These are phyloP conservation scores for Apiosordaria backusii DNA, from an alignment of 495 filamentous ascomycete genomes.

Conservation along the genomic window DNA sequence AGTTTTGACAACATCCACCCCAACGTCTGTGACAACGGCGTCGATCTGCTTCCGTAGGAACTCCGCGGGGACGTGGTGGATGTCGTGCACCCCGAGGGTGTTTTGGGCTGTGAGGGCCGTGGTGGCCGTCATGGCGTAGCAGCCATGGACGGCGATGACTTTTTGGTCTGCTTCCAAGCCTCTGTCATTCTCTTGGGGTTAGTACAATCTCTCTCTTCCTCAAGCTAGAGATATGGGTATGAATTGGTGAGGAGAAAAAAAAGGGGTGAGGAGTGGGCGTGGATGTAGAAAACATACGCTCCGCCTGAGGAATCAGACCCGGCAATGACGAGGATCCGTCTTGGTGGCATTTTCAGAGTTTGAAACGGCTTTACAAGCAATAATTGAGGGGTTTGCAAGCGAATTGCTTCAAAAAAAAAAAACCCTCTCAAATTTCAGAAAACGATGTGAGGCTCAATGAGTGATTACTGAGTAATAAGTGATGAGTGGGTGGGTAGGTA, in stretches of 20 bases:
- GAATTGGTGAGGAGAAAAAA: conserved; percentile 6
- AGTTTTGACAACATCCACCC: conserved; percentile 85
- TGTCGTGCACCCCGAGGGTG: conserved; percentile 75
- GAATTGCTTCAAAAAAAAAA: too few relatives aligned
- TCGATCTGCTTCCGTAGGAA: conserved; percentile 85
- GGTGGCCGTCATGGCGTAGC: conserved; percentile 95
- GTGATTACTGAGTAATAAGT: neutral
- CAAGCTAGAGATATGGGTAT: too few relatives aligned
- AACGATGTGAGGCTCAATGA: neutral
- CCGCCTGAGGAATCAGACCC: conserved; percentile 90
- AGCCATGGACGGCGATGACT: conserved; percentile 84
- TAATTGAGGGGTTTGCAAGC: too few relatives aligned
- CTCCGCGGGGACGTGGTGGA: conserved; percentile 71
- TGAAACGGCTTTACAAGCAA: neutral
- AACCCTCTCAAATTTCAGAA: neutral
- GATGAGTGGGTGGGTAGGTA: neutral
- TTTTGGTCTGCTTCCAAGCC: conserved; percentile 98
- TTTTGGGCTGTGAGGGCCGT: conserved; percentile 95
- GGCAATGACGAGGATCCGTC: conserved; percentile 74
- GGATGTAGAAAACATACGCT: conserved; percentile 56
- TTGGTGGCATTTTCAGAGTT: conserved; percentile 23
- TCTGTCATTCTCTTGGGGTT: conserved; percentile 39
- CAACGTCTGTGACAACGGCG: conserved; percentile 76
- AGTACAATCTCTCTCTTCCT: too few relatives aligned
- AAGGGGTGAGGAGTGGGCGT: neutral